Evolutionary conservation across 352 stramenopile species (phyloP).

Genomic region (Peronospora belbahrii): DNA sequence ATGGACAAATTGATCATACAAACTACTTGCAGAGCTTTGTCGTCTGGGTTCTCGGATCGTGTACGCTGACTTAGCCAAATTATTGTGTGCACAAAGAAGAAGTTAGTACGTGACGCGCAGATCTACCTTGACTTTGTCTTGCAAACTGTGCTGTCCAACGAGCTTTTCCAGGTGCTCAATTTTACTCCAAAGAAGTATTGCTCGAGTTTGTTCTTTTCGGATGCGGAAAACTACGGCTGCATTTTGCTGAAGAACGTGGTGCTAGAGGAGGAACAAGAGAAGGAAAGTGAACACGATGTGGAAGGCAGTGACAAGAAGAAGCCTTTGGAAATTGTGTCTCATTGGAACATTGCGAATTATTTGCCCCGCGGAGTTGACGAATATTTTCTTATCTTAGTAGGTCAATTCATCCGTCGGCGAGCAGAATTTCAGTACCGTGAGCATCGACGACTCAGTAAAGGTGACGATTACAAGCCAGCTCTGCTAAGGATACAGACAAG

Average conservation of each 20-base stretch:
- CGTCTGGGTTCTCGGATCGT: slow-evolving; percentile 92
- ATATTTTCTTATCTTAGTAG: slow-evolving; percentile 87
- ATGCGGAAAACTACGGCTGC: slow-evolving; percentile 94
- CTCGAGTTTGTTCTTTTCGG: slow-evolving; percentile 90
- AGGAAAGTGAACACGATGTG: slow-evolving; percentile 19
- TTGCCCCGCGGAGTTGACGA: slow-evolving; percentile 75
- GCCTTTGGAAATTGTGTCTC: slow-evolving; percentile 59
- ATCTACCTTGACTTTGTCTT: slow-evolving; percentile 95
- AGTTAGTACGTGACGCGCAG: slow-evolving; percentile 76
- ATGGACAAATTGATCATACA: slow-evolving; percentile 93
- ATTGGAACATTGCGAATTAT: slow-evolving; percentile 88
- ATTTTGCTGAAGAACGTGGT: slow-evolving; percentile 62
- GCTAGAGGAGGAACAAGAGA: slow-evolving; percentile 21
- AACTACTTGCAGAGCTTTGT: slow-evolving; percentile 91
- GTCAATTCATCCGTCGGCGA: slow-evolving; percentile 76
- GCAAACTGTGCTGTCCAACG: slow-evolving; percentile 82
- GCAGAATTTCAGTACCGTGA: slow-evolving; percentile 49
- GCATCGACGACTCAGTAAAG: slow-evolving; percentile 14
- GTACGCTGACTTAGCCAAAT: slow-evolving; percentile 81
- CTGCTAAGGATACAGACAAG: slow-evolving; percentile 16
- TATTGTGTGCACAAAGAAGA: slow-evolving; percentile 60
- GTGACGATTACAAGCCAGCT: slow-evolving; percentile 7
- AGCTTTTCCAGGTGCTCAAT: slow-evolving; percentile 77
- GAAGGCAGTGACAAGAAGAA: slow-evolving; percentile 22
- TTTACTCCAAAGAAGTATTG: slow-evolving; percentile 81